Evolutionary conservation across 2,329 filamentous ascomycete species (phyloP).

Genomic region (Apiospora arundinis): DNA sequence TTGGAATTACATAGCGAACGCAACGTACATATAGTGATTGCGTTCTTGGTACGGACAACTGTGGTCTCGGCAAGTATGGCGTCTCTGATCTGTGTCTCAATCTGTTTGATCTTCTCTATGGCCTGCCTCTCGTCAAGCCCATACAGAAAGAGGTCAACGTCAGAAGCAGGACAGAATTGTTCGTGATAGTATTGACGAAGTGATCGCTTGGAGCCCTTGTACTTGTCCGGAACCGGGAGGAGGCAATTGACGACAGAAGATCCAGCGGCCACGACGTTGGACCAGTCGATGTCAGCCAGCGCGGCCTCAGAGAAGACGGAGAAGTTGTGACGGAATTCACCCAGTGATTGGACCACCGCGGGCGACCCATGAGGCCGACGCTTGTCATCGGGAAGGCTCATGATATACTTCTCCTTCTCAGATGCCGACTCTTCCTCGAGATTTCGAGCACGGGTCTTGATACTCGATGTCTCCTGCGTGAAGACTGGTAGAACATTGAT

Average conservation of each 20-base stretch:
- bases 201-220: conserved; percentile 66
- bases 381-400: conserved; percentile 67
- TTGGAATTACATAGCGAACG: background rate
- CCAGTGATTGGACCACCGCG: conserved; percentile 70
- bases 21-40: conserved; percentile 72
- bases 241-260: conserved; percentile 82
- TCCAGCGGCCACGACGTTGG: conserved; percentile 80
- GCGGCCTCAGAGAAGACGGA: conserved; percentile 81
- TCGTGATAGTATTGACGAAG: conserved; percentile 81
- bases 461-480: conserved; percentile 57
- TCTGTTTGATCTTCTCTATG: conserved; percentile 82
- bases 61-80: conserved; percentile 83
- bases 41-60: conserved; percentile 84
- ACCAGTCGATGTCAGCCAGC: conserved; percentile 79
- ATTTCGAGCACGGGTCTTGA: conserved; percentile 69
- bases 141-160: conserved; percentile 87
- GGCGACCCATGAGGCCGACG: conserved; percentile 68
- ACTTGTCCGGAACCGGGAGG: conserved; percentile 70
- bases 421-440: conserved; percentile 62
- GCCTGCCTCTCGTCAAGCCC: conserved; percentile 79
- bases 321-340: conserved; percentile 81
- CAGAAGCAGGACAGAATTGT: conserved; percentile 79
- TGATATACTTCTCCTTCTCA: conserved; percentile 71
- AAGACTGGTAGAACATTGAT: conserved; percentile 74
- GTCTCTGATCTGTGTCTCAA: conserved; percentile 77